A percentile compares a stretch with the other conserved stretches of the same genome.
phyloP scores from a whole-genome alignment of 768 basidiomycete genomes.

The Hortiboletus campestris region DNA sequence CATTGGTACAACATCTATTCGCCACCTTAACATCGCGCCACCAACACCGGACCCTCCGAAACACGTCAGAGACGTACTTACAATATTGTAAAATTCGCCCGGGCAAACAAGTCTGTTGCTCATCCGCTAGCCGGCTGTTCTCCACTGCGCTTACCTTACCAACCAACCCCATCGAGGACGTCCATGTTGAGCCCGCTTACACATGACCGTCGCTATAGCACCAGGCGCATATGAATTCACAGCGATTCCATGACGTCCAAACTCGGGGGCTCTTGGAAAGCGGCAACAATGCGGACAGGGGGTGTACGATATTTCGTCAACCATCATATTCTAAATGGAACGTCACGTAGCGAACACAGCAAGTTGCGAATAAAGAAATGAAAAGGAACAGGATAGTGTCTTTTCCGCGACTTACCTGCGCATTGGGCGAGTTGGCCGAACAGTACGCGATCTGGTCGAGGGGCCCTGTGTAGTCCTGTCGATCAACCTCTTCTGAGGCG shows the following conservation, averaged over 20 bases:
- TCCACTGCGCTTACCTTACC: slow-evolving; percentile 1
- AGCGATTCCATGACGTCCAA: slow-evolving; percentile 24
- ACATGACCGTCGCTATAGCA: slow-evolving; percentile 26
- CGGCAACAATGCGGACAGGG: slow-evolving; percentile 9
- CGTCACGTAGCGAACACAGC: slow-evolving; percentile 2
- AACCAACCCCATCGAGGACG: neutral
- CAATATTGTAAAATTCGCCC: neutral
- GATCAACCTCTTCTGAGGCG: neutral
- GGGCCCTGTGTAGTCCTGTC: neutral
- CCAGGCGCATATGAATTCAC: slow-evolving; percentile 32
- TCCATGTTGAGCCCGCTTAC: slow-evolving; percentile 7
- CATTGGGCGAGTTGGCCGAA: slow-evolving; percentile 13
- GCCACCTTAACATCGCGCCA: neutral
- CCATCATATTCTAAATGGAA: neutral
- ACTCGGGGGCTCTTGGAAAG: slow-evolving; percentile 24
- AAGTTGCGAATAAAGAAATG: neutral
- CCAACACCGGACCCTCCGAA: neutral
- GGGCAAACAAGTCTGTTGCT: neutral
- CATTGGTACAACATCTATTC: neutral
- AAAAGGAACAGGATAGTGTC: neutral
- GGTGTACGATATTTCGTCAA: neutral
- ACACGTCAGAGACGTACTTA: neutral
- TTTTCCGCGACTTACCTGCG: slow-evolving; percentile 13
- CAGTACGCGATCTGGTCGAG: slow-evolving; percentile 8
- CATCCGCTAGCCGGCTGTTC: neutral